Evolutionary conservation across 164 flowering plant genomes (phyloP), one percentile per base, ranked within the genome.

Genomic region (Nymphaea thermarum): DNA sequence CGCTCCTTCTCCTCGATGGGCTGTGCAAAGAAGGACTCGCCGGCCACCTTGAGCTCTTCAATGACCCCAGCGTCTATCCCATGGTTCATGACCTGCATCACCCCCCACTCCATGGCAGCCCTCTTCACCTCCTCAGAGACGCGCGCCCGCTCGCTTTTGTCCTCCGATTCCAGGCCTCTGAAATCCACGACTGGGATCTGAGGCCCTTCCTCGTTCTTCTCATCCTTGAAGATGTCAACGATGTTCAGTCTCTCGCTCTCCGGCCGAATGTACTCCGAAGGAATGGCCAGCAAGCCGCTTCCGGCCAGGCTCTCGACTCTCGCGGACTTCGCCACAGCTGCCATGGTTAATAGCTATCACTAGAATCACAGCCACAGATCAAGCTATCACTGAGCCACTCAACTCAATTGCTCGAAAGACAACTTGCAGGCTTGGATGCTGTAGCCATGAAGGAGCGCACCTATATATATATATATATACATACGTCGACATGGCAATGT

Each of bases 1-100:
- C 80, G 82, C 80, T 91, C 97, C 81, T 89, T 93, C 78, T 89
- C 87, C 78, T 85, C 90, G 0, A 91, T 61, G 3, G 98, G 87
- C 15, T 77, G 88, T 5, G 80, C 79, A 66, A 91, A 94, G 77
- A 94, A 94, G 1, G 69, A 76, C 71, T 76, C 68, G 0, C 98
- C 97, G 0, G 89, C 93, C 1, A 51, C 79, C 82, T 77, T 85
- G 6, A 94, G 82, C 0, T 89, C 73, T 1, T 78, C 74, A 2
- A 82, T 76, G 14, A 88, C 80, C 15, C 82, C 89, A 5, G 78
- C 78, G 0, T 86, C 17, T 44, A 93, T 83, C 15, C 98, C 98
- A 74, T 90, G 96, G 87, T 91, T 91, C 44, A 87, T 79, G 1
- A 94, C 77, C 76, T 89, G 91, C 76, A 78, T 70, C 43, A 73